Evolutionary conservation across 2,329 filamentous ascomycete genomes (phyloP), one percentile per base, ranked within the genome.

Genomic region (Scedosporium aurantiacum): DNA sequence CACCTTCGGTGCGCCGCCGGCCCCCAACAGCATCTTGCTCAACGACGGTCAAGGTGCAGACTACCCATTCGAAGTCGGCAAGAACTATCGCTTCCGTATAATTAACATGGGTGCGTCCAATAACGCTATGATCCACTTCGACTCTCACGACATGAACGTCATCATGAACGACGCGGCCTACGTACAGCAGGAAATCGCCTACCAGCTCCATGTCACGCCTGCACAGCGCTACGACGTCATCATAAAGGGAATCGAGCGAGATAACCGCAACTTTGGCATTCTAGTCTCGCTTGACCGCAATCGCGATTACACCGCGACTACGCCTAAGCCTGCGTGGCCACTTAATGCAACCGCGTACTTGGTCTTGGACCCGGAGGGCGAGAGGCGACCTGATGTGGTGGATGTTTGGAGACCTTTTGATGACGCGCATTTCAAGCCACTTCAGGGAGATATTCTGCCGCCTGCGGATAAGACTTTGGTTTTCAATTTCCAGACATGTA

Each of bases 341-440:
- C 66, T 69, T 63, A 80, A 79, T 66, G 69, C 70, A 63, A 80
- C 78, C 0, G 78, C 76, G 3, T 72, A 76, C 61, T 69, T 80
- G 6, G 70, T 79, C 12, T 74, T 73, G 65, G 69, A 78, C 60
- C 60, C 67, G 0, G 64, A 65, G 18, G 65, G 69, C 25, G 64
- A 70, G 5, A 70, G 68, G 40, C 66, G 64, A 21, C 64, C 65
- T 6, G 70, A 74, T 3, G 67, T 70, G 3, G 72, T 77, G 23
- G 60, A 69, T 10, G 61, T 64, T 6, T 79, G 74, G 68, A 64
- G 80, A 28, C 84, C 85, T 1, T 80, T 82, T 61, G 84, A 91
- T 67, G 88, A 91, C 65, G 78, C 82, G 32, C 73, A 72, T 1
- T 79, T 90, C 8, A 73, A 81, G 18, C 82, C 87, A 0, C 72